Base-by-base conservation (phyloP, 192 early-diverging fungal species). In the Coemansia erecta region DNA sequence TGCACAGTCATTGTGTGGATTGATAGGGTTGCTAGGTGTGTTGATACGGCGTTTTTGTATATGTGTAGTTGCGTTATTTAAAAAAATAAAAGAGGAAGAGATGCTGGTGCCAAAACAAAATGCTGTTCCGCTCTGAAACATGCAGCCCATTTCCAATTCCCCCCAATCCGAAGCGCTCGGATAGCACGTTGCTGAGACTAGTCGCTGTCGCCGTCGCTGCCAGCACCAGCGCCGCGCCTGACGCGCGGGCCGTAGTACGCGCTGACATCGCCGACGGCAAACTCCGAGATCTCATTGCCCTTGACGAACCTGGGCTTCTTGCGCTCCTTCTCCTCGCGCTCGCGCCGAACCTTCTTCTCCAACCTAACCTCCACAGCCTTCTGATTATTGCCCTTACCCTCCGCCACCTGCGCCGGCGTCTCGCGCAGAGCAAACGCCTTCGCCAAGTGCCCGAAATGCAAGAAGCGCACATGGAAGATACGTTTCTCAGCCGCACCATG, bases 391-490 rank as follows among this genome's bases (percentile, higher is more conserved):
- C 77, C 77, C 61, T 80, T 80, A 43, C 70, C 77, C 24, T 50
- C 42, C 6, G 76, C 77, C 15, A 84, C 70, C 67, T 88, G 79
- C 18, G 85, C 85, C 4, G 97, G 97, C 4, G 92, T 88, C 63
- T 98, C 97, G 22, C 94, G 85, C 48, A 99, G 80, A n/a, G 85
- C 93, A 86, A 99, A 99, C 17, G 88, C 82, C 76, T 98, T 98
- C 47, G 95, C 97, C 60, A 96, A 73, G 68, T 99, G 97, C 6
- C 97, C 97, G 56, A 98, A 81, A 76, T 99, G 97, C 63, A 99
- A 76, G 58, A 92, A 91, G 53, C 87, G 86, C 61, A 98, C 81
- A 64, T 99, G 95, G 83, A 99, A 99, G 21, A 99, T 90, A 37
- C 90, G 87, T 40, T 88, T 88, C 66, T 96, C 92, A 0, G 85